Evolutionary conservation across 768 basidiomycete species (phyloP), one percentile per base, ranked within the genome.

Genomic region (Leccinum aurantiacum): DNA sequence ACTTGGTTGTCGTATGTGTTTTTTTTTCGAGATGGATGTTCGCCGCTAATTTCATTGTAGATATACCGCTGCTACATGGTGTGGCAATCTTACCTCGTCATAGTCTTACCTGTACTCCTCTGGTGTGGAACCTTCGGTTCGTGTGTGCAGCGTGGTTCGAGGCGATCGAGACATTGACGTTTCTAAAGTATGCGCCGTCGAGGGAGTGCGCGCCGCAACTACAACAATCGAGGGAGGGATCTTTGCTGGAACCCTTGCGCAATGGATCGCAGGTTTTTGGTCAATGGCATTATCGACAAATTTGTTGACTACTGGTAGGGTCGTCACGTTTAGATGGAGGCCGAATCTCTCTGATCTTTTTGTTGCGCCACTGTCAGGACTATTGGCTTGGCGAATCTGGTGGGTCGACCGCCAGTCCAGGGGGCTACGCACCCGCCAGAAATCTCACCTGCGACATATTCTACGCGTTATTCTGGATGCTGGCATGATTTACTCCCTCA

Each of bases 231-330:
- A 61, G 1, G n/a, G 27, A 2, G 62, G 66, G 10, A 67, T 77
- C 15, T 79, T 76, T 56, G 65, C 52, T 3, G 60, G 52, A 3
- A 59, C 38, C 19, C 67, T 73, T 15, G 64, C 70, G 0, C 56
- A 57, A 13, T 79, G 77, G 77, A 71, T 78, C 55, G 74, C 65
- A 0, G 60, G 74, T 4, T 76, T 74, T 53, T 77, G 71, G 61
- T 59, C 63, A 0, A 65, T 65, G 4, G 73, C 78, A 1, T 63
- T 78, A 14, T 24, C 60, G 0, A 74, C 74, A 22, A 78, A 78
- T 61, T 49, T 76, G 0, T 53, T 67, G 19, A 69, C 70, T 14
- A 77, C 77, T 9, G 8, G 75, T 75, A 50, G 29, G 71, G 44
- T 46, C 6, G n/a, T 31, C 2, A 15, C 7, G 0, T 44, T 13